Conservation (phyloP, 768 basidiomycete species). For the Goffeauzyma gilvescens region DNA sequence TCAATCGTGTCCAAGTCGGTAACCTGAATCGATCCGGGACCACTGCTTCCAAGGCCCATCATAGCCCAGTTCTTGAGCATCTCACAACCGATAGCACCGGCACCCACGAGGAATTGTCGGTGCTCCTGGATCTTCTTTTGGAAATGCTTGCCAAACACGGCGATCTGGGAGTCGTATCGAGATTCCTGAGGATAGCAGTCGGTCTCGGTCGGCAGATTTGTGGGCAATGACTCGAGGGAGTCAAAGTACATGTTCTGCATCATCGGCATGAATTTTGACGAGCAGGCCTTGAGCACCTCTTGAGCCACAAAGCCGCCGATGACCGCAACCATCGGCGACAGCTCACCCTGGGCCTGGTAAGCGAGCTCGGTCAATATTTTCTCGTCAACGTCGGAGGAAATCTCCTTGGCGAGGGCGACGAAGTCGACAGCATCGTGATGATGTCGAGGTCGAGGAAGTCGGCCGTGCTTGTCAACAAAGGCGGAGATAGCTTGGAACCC, state of each 20-base stretch:
- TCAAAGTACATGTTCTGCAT: conserved; percentile 92
- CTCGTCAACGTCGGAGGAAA: conserved; percentile 46
- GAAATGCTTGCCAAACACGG: conserved; percentile 83
- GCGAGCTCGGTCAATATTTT: conserved; percentile 57
- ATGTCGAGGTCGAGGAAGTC: conserved; percentile 67
- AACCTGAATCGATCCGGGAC: conserved; percentile 62
- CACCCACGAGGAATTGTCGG: conserved; percentile 87
- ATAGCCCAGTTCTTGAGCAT: conserved; percentile 99
- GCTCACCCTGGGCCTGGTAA: conserved; percentile 76
- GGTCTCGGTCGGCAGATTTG: conserved; percentile 50
- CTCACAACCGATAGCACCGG: conserved; percentile 98
- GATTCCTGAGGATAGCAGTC: conserved; percentile 65
- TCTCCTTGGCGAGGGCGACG: conserved; percentile 56
- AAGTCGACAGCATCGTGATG: conserved; percentile 54
- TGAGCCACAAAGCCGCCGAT: conserved; percentile 96
- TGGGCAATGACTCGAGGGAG: conserved; percentile 81
- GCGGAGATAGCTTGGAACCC: conserved; percentile 85
- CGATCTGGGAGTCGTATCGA: conserved; percentile 85
- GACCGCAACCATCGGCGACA: conserved; percentile 78
- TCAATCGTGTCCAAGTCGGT: conserved; percentile 98
- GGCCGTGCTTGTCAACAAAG: conserved; percentile 45
- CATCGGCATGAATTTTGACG: conserved; percentile 95
- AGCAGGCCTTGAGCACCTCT: conserved; percentile 88
- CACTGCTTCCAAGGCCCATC: conserved; percentile 77
- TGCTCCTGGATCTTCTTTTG: conserved; percentile 77